A percentile compares a stretch with the other conserved stretches of the same genome.
Evolutionary conservation across 73 alveolate genomes (phyloP).

Genomic region (Stentor coeruleus): DNA sequence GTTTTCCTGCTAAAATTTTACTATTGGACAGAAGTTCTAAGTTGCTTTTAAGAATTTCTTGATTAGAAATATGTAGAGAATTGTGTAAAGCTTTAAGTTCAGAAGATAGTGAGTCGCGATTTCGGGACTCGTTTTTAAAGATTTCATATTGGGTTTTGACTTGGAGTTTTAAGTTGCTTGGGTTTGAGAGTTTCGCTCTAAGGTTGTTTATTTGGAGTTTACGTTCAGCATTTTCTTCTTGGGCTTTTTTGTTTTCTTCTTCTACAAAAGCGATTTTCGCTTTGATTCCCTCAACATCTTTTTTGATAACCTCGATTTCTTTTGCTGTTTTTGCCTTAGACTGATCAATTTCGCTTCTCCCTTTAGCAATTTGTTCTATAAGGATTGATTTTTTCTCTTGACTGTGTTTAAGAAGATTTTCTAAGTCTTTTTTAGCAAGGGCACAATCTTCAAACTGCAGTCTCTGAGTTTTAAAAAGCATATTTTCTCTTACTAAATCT

Average conservation of each 20-base stretch:
- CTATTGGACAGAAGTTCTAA: neutral
- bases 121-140: neutral
- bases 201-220: constrained; percentile 1
- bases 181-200: neutral
- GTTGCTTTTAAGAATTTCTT: neutral
- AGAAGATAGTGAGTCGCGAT: neutral
- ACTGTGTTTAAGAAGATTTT: neutral
- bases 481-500: neutral
- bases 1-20: neutral
- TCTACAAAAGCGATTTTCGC: neutral
- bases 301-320: neutral
- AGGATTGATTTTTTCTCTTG: neutral
- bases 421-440: neutral
- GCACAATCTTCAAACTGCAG: neutral
- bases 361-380: neutral
- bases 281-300: neutral
- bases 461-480: neutral
- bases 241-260: constrained; percentile 9
- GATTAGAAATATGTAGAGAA: neutral
- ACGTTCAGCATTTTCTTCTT: neutral
- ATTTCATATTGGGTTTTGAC: neutral
- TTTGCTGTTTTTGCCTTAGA: neutral
- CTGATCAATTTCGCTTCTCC: neutral
- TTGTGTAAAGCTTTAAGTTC: neutral
- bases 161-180: neutral